phyloP scores from a whole-genome alignment of 345 rosid species.

The Erodium maritimum region DNA sequence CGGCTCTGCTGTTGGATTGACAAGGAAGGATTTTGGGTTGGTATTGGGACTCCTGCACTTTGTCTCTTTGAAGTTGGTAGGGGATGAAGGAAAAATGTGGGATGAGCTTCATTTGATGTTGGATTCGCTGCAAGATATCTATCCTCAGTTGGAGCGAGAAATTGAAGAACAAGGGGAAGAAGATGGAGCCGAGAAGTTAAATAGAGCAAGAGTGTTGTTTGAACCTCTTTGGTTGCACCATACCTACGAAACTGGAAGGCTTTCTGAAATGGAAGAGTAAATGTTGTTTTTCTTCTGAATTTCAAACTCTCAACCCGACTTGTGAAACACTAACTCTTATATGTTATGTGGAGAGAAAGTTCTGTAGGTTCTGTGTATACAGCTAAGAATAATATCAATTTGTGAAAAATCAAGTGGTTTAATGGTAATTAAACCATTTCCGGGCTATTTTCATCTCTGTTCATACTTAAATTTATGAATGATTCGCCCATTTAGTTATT shows the following conservation, averaged over 20 bases:
- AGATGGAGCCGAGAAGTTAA: conserved; percentile 26
- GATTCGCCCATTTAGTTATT: too few relatives aligned
- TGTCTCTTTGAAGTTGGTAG: conserved; percentile 43
- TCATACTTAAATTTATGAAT: too few relatives aligned
- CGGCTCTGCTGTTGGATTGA: conserved; percentile 38
- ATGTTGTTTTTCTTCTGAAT: neutral
- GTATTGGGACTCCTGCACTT: conserved; percentile 51
- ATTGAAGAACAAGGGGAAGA: conserved; percentile 36
- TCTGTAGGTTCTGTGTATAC: neutral
- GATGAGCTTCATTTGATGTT: conserved; percentile 56
- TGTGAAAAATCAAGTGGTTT: neutral
- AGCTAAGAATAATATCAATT: neutral
- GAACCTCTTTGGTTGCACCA: conserved; percentile 83
- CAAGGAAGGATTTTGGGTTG: conserved; percentile 42
- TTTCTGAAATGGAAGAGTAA: conserved; percentile 39
- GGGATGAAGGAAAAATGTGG: conserved; percentile 56
- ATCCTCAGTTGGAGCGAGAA: conserved; percentile 48
- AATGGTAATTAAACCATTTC: too few relatives aligned
- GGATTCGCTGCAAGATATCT: conserved; percentile 45
- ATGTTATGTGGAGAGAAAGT: neutral
- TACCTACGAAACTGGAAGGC: conserved; percentile 65
- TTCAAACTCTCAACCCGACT: neutral
- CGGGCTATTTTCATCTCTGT: too few relatives aligned
- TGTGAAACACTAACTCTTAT: neutral
- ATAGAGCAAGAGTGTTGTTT: conserved; percentile 42